Percentiles rank a stretch among this genome's conserved stretches.
These are phyloP conservation scores for Blastobotrys serpentis DNA, from an alignment of 1,139 yeast genomes.

Conservation along the genomic window DNA sequence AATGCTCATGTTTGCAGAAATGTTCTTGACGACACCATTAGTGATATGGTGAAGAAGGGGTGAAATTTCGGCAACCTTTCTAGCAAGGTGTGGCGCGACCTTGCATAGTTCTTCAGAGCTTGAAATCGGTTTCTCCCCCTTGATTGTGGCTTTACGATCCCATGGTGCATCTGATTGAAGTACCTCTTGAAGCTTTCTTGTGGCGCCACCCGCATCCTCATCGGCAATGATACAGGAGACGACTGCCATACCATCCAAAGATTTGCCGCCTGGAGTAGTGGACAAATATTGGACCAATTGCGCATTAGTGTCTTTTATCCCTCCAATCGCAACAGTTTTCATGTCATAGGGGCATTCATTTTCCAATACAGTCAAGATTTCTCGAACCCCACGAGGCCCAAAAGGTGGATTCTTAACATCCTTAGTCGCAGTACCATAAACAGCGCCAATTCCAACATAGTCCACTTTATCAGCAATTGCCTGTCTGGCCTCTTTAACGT, in stretches of 20 bases:
- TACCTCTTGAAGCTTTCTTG: slow-evolving; percentile 38
- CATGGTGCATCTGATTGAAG: slow-evolving; percentile 26
- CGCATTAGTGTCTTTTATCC: slow-evolving; percentile 66
- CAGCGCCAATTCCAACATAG: slow-evolving; percentile 85
- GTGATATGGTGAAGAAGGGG: slow-evolving; percentile 89
- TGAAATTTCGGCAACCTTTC: slow-evolving; percentile 21
- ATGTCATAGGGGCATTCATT: slow-evolving; percentile 37
- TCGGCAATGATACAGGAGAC: slow-evolving; percentile 85
- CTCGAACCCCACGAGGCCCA: slow-evolving; percentile 68
- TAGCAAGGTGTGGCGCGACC: slow-evolving; percentile 23
- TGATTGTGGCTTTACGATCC: slow-evolving; percentile 25
- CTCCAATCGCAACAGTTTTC: slow-evolving; percentile 81
- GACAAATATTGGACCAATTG: slow-evolving; percentile 55
- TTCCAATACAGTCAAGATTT: slow-evolving; percentile 52
- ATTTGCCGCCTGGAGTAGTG: slow-evolving; percentile 41
- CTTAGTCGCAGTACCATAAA: slow-evolving; percentile 74
- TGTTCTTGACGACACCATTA: slow-evolving; percentile 83
- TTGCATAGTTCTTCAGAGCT: slow-evolving; percentile 1
- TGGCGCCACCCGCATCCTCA: slow-evolving; percentile 54
- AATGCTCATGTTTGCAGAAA: slow-evolving; percentile 85
- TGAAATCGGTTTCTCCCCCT: slow-evolving; percentile 14
- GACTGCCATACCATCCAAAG: slow-evolving; percentile 76
- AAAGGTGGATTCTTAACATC: slow-evolving; percentile 50
- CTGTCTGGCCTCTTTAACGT: slow-evolving; percentile 53
- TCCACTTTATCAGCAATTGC: slow-evolving; percentile 65